Evolutionary conservation across 208 protist genomes (phyloP).

Genomic region (Acanthamoeba castellanii): DNA sequence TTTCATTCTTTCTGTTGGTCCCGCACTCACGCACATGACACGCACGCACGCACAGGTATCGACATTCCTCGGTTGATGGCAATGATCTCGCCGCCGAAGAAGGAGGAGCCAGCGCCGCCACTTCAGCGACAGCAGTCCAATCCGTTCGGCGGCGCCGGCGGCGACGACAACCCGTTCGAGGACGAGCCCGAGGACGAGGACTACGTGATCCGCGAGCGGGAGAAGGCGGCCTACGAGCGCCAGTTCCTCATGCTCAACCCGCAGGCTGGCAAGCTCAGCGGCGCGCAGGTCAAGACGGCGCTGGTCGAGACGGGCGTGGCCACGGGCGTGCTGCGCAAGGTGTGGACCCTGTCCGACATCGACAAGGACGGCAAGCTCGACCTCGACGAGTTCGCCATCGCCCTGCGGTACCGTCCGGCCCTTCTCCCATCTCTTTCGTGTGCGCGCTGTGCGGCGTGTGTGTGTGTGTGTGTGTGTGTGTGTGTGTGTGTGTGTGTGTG

Average conservation of each 20-base stretch:
- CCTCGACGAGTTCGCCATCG: slow-evolving; percentile 80
- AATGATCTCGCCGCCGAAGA: slow-evolving; percentile 70
- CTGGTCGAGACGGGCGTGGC: slow-evolving; percentile 78
- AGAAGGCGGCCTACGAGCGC: slow-evolving; percentile 60
- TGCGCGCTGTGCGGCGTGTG: no score
- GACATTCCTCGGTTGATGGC: slow-evolving; percentile 83
- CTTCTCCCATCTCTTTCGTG: neutral
- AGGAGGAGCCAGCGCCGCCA: neutral
- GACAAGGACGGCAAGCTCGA: slow-evolving; percentile 84
- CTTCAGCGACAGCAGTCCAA: neutral
- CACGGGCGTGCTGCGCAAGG: slow-evolving; percentile 72
- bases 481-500: no score
- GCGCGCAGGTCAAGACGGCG: slow-evolving; percentile 74
- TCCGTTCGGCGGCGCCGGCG: neutral
- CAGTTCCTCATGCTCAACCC: slow-evolving; percentile 66
- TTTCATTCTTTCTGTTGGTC: neutral
- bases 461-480: no score
- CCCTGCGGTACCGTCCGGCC: slow-evolving; percentile 73
- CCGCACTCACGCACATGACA: neutral
- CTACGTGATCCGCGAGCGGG: slow-evolving; percentile 19
- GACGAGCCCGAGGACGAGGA: slow-evolving; percentile 54
- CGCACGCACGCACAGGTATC: neutral
- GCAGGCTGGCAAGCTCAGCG: slow-evolving; percentile 75
- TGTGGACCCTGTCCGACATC: slow-evolving; percentile 86
- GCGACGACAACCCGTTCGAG: slow-evolving; percentile 46